A percentile compares a stretch with the other conserved stretches of the same genome.
Conservation (phyloP, 768 basidiomycete genomes). For the Pleurotus cornucopiae region DNA sequence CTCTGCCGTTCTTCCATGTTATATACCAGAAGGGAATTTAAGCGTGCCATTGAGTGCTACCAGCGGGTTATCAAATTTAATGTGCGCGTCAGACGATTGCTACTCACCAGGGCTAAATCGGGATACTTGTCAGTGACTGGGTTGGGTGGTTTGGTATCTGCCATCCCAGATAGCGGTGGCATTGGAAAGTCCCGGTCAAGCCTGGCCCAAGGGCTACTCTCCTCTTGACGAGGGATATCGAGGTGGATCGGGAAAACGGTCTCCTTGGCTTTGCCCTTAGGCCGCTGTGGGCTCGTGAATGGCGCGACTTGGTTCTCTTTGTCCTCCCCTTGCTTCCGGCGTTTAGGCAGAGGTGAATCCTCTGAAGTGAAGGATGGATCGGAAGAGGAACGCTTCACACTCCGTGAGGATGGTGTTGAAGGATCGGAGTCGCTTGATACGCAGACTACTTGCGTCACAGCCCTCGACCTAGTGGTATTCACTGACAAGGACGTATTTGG, state of each 20-base stretch:
- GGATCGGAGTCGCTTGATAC: slow-evolving; percentile 2
- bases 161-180: slow-evolving; percentile 5
- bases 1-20: slow-evolving; percentile 23
- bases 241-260: slow-evolving; percentile 11
- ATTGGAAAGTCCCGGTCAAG: slow-evolving; percentile 22
- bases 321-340: slow-evolving; percentile 11
- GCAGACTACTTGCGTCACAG: not conserved
- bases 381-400: slow-evolving; percentile 14
- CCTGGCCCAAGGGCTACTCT: slow-evolving; percentile 22
- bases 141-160: not conserved
- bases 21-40: slow-evolving; percentile 24
- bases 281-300: not conserved
- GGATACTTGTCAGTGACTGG: slow-evolving; percentile 13
- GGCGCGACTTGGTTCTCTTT: slow-evolving; percentile 14
- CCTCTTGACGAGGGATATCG: slow-evolving; percentile 4
- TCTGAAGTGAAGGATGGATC: slow-evolving; percentile 13
- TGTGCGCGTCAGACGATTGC: not conserved
- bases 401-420: slow-evolving; percentile 3
- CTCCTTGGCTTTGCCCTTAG: slow-evolving; percentile 17
- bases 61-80: not conserved
- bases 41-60: slow-evolving; percentile 25
- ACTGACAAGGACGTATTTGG: not conserved
- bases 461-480: not conserved
- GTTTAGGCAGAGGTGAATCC: slow-evolving; percentile 14
- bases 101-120: slow-evolving; percentile 23